Evolutionary conservation across 2,329 filamentous ascomycete species (phyloP).

Genomic region (Ophiostoma sp.): DNA sequence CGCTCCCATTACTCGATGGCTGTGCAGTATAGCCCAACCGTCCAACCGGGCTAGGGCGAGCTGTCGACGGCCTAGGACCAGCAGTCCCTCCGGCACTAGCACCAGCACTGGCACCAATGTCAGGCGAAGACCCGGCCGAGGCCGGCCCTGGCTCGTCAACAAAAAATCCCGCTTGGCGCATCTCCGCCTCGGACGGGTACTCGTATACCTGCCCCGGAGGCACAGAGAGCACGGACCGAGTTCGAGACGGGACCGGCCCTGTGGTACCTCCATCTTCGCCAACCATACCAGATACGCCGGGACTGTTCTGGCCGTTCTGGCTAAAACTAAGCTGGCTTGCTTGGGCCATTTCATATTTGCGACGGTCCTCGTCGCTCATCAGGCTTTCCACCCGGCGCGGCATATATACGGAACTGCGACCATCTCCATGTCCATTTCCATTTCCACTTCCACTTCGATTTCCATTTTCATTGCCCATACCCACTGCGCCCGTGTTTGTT

Average conservation of each 20-base stretch:
- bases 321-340: constrained; percentile 42
- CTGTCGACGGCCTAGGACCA: neutral
- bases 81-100: neutral
- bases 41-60: constrained; percentile 38
- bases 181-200: constrained; percentile 41
- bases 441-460: neutral
- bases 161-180: constrained; percentile 41
- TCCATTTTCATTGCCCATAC: neutral
- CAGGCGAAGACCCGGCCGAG: neutral
- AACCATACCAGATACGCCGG: neutral
- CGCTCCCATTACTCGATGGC: neutral
- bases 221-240: constrained; percentile 34
- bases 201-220: constrained; percentile 46
- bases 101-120: neutral
- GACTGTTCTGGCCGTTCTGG: neutral
- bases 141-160: constrained; percentile 31
- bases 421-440: neutral
- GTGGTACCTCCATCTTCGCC: constrained; percentile 14
- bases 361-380: constrained; percentile 71
- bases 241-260: neutral
- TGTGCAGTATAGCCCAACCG: constrained; percentile 34
- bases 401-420: constrained; percentile 56
- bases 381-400: constrained; percentile 67
- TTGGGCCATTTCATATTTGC: constrained; percentile 67
- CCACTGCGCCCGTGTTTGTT: constrained; percentile 28